phyloP scores from a whole-genome alignment of 192 early-diverging fungal genomes.

The Coemansia sp. region DNA sequence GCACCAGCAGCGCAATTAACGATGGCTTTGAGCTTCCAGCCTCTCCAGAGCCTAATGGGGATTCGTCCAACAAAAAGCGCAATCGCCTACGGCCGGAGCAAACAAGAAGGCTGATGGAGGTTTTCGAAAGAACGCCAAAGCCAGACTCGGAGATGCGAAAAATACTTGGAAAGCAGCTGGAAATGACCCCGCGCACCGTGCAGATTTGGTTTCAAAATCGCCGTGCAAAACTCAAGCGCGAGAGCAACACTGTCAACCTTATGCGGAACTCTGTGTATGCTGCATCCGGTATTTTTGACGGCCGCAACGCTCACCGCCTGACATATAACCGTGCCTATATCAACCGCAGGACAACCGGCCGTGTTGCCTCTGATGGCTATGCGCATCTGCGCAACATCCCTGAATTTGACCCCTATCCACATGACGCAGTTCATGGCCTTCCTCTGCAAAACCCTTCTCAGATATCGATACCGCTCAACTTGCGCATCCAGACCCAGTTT shows the following conservation, averaged over 20 bases:
- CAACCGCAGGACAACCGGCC: constrained; percentile 29
- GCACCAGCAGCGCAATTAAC: neutral
- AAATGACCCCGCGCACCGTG: constrained; percentile 69
- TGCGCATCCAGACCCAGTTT: constrained; percentile 12
- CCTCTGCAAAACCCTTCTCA: constrained; percentile 47
- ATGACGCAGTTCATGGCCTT: constrained; percentile 23
- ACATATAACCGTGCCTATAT: constrained; percentile 37
- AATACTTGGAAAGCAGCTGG: constrained; percentile 62
- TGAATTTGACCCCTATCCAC: constrained; percentile 28
- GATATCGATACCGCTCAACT: constrained; percentile 37
- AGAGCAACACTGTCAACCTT: constrained; percentile 36
- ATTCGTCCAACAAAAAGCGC: constrained; percentile 58
- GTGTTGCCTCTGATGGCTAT: constrained; percentile 41
- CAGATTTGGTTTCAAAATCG: constrained; percentile 92
- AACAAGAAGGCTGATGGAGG: constrained; percentile 59
- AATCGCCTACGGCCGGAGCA: constrained; percentile 69
- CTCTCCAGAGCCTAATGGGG: constrained; percentile 24
- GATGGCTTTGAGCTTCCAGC: neutral
- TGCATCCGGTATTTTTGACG: constrained; percentile 3
- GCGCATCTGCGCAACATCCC: constrained; percentile 26
- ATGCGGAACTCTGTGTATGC: constrained; percentile 15
- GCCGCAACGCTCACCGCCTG: constrained; percentile 29
- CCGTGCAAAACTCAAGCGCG: constrained; percentile 81
- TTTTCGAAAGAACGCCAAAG: constrained; percentile 63
- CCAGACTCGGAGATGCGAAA: constrained; percentile 65